Evolutionary conservation across 306 rosid genomes (phyloP).

Genomic region (Begonia masoniana): DNA sequence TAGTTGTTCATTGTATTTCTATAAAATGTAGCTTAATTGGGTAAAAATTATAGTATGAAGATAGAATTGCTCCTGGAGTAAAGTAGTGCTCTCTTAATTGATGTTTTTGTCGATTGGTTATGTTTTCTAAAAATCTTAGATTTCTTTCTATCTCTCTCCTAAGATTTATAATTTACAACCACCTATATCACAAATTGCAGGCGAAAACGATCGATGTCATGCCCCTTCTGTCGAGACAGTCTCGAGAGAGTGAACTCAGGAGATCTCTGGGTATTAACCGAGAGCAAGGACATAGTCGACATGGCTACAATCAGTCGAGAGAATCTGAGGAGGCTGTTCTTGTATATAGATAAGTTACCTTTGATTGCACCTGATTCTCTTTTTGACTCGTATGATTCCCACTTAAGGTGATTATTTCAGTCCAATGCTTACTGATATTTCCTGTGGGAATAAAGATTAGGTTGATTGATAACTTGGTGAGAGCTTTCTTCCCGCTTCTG

Average conservation of each 20-base stretch:
- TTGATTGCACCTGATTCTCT: constrained; percentile 49
- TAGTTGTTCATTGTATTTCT: neutral
- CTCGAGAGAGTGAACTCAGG: constrained; percentile 46
- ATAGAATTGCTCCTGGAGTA: too few relatives aligned
- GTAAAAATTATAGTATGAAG: too few relatives aligned
- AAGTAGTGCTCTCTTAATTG: too few relatives aligned
- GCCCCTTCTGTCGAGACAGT: constrained; percentile 84
- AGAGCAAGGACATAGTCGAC: constrained; percentile 40
- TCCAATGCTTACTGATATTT: constrained; percentile 8
- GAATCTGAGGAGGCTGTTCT: constrained; percentile 39
- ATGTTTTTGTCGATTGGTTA: too few relatives aligned
- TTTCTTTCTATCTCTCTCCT: neutral
- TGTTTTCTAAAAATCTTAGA: too few relatives aligned
- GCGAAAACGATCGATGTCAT: constrained; percentile 62
- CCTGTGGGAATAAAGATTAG: constrained; percentile 11
- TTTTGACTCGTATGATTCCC: constrained; percentile 79
- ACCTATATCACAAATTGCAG: constrained; percentile 26
- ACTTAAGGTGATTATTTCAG: constrained; percentile 40
- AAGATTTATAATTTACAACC: neutral
- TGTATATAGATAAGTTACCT: constrained; percentile 54
- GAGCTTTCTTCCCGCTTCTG: constrained; percentile 38
- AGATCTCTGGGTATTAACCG: constrained; percentile 67
- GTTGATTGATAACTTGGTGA: constrained; percentile 25
- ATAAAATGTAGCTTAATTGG: neutral
- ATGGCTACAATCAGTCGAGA: constrained; percentile 40